phyloP scores from a whole-genome alignment of 2,329 filamentous ascomycete species.

The Colletotrichum zoysiae region DNA sequence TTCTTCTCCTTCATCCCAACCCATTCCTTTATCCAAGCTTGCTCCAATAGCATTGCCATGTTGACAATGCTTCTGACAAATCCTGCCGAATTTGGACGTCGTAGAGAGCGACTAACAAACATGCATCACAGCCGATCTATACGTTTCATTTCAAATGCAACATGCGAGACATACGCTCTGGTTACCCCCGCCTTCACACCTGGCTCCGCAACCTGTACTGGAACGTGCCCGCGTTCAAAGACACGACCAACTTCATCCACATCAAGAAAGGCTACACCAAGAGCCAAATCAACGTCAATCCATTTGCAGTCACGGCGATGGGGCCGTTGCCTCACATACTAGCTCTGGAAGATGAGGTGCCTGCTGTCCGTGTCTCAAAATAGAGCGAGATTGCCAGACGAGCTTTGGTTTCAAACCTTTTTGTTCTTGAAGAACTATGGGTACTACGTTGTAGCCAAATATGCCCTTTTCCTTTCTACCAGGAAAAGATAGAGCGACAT shows the following conservation, averaged over 20 bases:
- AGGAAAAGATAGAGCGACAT: background rate
- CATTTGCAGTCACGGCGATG: conserved; percentile 81
- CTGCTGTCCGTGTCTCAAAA: conserved; percentile 56
- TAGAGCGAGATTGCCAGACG: background rate
- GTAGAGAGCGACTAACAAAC: conserved; percentile 17
- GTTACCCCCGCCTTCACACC: conserved; percentile 82
- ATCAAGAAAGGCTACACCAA: conserved; percentile 84
- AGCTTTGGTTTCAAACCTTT: background rate
- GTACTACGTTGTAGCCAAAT: background rate
- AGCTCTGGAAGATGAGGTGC: conserved; percentile 81
- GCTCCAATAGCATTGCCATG: background rate
- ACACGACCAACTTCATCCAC: conserved; percentile 92
- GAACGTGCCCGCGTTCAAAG: conserved; percentile 80
- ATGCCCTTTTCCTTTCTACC: background rate
- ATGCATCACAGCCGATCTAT: conserved; percentile 70
- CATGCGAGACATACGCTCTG: conserved; percentile 83
- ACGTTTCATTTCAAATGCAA: conserved; percentile 93
- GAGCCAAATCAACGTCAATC: conserved; percentile 75
- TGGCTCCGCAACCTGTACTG: conserved; percentile 91
- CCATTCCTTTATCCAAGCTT: background rate
- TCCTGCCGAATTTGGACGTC: background rate
- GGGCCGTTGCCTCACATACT: conserved; percentile 88
- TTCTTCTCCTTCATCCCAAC: conserved; percentile 6
- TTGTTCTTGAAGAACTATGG: background rate
- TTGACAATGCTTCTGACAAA: background rate